Conservation (phyloP, 2,329 filamentous ascomycete species). For the Ophiosphaerella herpotricha region DNA sequence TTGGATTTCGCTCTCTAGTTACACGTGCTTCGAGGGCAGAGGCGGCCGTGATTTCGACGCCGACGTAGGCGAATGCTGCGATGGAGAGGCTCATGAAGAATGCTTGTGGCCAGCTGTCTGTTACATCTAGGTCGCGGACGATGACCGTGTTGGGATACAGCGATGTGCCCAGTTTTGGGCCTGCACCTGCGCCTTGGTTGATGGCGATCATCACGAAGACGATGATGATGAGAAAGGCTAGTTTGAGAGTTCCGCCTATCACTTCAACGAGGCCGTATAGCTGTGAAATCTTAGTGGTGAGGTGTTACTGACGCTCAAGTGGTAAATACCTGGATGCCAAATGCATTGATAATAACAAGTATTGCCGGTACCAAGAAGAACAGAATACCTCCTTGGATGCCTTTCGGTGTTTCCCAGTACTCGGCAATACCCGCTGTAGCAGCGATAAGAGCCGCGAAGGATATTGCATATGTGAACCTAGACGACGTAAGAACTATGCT, state of each 20-base stretch:
- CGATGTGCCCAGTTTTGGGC: constrained; percentile 1
- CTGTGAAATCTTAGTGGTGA: neutral
- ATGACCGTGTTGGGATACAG: constrained; percentile 2
- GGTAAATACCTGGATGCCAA: constrained; percentile 5
- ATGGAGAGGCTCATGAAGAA: constrained; percentile 20
- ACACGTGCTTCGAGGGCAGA: constrained; percentile 38
- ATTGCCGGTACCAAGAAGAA: constrained; percentile 4
- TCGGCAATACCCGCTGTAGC: constrained; percentile 6
- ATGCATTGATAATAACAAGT: constrained; percentile 6
- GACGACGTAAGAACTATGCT: neutral
- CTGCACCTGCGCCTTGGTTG: constrained; percentile 8
- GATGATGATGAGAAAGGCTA: constrained; percentile 9
- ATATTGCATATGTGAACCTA: constrained; percentile 6
- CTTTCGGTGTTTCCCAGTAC: constrained; percentile 6
- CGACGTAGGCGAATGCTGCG: constrained; percentile 42
- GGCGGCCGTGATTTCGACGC: constrained; percentile 41
- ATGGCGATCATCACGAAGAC: constrained; percentile 12
- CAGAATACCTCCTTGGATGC: constrained; percentile 4
- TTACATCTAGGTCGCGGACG: constrained; percentile 4
- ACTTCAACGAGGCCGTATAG: constrained; percentile 8
- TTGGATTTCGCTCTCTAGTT: neutral
- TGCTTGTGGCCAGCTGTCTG: constrained; percentile 8
- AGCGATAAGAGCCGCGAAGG: constrained; percentile 8
- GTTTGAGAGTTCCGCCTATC: constrained; percentile 3
- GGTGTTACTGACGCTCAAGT: neutral